phyloP scores from a whole-genome alignment of 805 yeast genomes.

The Trichomonascus vanleenenianus region DNA sequence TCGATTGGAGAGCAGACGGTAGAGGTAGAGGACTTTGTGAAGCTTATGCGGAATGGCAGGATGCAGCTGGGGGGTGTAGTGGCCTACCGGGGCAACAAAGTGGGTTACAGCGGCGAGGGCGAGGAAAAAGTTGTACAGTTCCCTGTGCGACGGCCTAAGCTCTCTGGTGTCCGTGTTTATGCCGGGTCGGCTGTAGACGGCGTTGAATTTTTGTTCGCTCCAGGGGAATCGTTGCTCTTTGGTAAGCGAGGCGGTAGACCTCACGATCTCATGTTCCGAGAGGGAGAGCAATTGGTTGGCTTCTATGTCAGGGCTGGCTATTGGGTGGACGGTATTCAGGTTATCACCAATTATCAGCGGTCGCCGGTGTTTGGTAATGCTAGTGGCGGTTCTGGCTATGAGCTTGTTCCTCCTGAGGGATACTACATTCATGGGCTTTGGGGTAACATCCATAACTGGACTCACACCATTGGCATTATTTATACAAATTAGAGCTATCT shows the following conservation, averaged over 20 bases:
- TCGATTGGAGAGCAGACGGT: constrained; percentile 55
- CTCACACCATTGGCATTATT: constrained; percentile 63
- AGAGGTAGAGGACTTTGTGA: constrained; percentile 44
- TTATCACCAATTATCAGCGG: constrained; percentile 43
- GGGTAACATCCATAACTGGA: constrained; percentile 66
- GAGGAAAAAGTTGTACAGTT: constrained; percentile 26
- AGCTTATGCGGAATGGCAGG: constrained; percentile 4
- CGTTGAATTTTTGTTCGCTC: constrained; percentile 41
- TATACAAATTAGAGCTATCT: constrained; percentile 29
- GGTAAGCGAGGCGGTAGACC: constrained; percentile 34
- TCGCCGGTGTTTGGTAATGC: constrained; percentile 55
- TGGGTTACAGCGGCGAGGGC: constrained; percentile 20
- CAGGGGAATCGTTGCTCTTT: constrained; percentile 23
- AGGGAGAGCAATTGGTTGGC: constrained; percentile 53
- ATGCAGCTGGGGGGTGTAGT: constrained; percentile 3
- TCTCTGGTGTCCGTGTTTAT: constrained; percentile 54
- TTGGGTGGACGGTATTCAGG: constrained; percentile 85
- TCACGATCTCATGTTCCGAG: constrained; percentile 43
- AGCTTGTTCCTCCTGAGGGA: constrained; percentile 58
- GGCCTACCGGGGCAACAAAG: constrained; percentile 12
- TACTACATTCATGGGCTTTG: constrained; percentile 57
- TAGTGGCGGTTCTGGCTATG: constrained; percentile 56
- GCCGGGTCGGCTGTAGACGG: constrained; percentile 83
- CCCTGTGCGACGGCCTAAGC: constrained; percentile 16
- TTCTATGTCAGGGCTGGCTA: constrained; percentile 65